A percentile compares a stretch with the other conserved stretches of the same genome.
phyloP scores from a whole-genome alignment of 106 monocot genomes.

The Allium cepa region DNA sequence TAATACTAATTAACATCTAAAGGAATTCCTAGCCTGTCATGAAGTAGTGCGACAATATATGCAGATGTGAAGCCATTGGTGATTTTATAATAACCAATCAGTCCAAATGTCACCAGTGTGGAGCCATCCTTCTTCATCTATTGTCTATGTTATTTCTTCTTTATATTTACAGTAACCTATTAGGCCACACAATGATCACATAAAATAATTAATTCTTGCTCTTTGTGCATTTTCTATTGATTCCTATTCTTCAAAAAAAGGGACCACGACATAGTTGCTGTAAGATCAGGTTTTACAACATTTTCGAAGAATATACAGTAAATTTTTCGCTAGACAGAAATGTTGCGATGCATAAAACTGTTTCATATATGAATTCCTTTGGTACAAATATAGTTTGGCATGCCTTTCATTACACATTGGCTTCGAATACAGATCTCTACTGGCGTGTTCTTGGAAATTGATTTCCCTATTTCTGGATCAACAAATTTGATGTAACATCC shows the following conservation, averaged over 20 bases:
- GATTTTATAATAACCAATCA: no score
- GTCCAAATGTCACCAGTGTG: constrained; percentile 90
- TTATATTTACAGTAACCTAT: neutral
- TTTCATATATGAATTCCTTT: neutral
- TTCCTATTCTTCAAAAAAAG: neutral
- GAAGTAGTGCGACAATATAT: constrained; percentile 85
- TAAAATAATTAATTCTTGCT: neutral
- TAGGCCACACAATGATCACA: neutral
- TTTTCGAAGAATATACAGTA: neutral
- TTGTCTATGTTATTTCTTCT: neutral
- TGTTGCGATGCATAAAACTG: neutral
- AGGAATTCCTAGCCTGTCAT: constrained; percentile 69
- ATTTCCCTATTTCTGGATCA: constrained; percentile 56
- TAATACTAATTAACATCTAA: constrained; percentile 59
- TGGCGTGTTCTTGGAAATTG: constrained; percentile 41
- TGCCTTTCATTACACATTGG: constrained; percentile 90
- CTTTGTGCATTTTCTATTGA: neutral
- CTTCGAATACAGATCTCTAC: constrained; percentile 86
- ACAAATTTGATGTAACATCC: constrained; percentile 86
- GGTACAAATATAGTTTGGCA: neutral
- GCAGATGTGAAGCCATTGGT: constrained; percentile 97
- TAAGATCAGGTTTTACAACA: no score
- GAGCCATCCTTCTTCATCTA: neutral
- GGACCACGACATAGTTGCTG: no score
- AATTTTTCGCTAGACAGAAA: neutral